Base-by-base conservation (phyloP, 2,329 filamentous ascomycete genomes). In the Trichoderma afroharzianum region DNA sequence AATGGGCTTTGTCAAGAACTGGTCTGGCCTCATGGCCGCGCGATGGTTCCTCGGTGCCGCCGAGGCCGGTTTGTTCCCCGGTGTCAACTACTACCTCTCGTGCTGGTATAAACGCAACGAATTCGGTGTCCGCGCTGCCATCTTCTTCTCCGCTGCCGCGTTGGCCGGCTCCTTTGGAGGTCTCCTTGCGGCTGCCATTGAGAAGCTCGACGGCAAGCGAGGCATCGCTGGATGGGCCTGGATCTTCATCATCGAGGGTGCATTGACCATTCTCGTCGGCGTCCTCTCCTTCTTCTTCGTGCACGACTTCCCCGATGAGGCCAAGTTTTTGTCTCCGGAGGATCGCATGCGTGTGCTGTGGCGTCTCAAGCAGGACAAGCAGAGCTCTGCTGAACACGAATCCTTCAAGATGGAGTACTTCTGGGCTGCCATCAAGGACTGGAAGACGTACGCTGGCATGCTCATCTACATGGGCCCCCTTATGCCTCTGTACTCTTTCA, bases 81-180 rank as follows among this genome's bases (percentile, higher is more conserved):
- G 91, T 2, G 88, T 94, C 18, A 92, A 92, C 75, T 95, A 94
- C 80, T 94, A 94, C 78, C 86, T 96, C 0, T 92, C 90, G 0
- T 95, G 92, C 78, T 97, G 93, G 93, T 97, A 96, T 77, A 91
- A 89, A 78, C 86, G 93, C 43, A 88, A 86, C 18, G 94, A 97
- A 77, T 92, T 96, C 69, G 93, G 93, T 63, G 86, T 94, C n/a
- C 88, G 93, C 43, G 90, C 92, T 50, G 92, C 93, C 15, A 89
- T 94, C 71, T 95, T 96, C 84, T 97, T 96, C 83, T 94, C 92
- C 0, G 92, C 93, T 0, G 93, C 93, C 0, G 92, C 93, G 0
- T 82, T 96, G 0, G 91, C 93, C 0, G 93, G 93, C 1, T 94
- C 91, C 0, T 94, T 94, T 74, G 92, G 91, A 77, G 92, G 92